phyloP scores from a whole-genome alignment of 73 alveolate genomes.

The Uronychia binucleata region DNA sequence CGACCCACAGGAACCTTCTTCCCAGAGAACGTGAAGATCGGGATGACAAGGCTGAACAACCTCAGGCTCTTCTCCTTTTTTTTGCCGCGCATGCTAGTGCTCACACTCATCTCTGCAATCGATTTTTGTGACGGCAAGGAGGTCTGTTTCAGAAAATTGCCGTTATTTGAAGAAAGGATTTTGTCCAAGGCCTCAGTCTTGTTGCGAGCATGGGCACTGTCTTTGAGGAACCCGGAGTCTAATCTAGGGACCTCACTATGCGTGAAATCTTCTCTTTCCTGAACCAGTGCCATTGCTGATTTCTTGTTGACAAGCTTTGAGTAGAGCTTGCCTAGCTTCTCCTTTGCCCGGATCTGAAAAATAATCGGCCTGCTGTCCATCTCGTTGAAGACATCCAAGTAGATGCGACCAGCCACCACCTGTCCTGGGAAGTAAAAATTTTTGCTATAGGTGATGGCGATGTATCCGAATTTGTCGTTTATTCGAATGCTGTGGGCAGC shows the following conservation, averaged over 20 bases:
- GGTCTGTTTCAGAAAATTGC: too few relatives aligned
- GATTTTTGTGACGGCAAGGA: too few relatives aligned
- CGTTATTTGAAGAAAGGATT: too few relatives aligned
- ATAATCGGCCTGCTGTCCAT: neutral
- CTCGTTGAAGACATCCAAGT: neutral
- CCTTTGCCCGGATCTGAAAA: neutral
- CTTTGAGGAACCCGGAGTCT: too few relatives aligned
- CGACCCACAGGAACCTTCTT: neutral
- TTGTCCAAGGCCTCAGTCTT: too few relatives aligned
- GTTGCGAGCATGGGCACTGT: too few relatives aligned
- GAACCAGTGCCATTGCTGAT: too few relatives aligned
- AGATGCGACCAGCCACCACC: neutral
- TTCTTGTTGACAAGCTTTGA: neutral
- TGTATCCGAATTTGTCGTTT: neutral
- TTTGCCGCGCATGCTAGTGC: too few relatives aligned
- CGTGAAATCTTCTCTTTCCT: too few relatives aligned
- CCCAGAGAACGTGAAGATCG: neutral
- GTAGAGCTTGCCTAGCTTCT: neutral
- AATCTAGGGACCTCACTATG: too few relatives aligned
- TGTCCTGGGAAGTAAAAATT: neutral
- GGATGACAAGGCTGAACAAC: neutral
- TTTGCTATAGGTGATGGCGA: neutral
- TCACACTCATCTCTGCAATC: too few relatives aligned
- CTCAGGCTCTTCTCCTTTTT: neutral
- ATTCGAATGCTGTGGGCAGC: neutral